Evolutionary conservation across 805 yeast genomes (phyloP).

Genomic region (Candida chauliodis): DNA sequence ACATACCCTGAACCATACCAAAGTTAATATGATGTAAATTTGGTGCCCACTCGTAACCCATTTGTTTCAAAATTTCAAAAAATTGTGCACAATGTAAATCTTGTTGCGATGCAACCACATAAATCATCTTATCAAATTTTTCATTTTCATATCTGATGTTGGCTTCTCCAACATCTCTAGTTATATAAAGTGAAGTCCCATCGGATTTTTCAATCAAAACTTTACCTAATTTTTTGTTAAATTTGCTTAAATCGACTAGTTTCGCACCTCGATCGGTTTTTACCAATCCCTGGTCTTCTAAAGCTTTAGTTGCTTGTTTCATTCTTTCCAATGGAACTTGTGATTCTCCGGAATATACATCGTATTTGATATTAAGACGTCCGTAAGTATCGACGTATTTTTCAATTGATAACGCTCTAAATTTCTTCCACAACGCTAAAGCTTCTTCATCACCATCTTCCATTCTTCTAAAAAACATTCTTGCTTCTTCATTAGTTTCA

Average conservation of each 20-base stretch:
- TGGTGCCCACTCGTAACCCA: slow-evolving; percentile 87
- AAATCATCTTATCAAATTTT: slow-evolving; percentile 92
- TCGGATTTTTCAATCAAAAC: slow-evolving; percentile 90
- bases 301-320: slow-evolving; percentile 58
- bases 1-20: slow-evolving; percentile 99
- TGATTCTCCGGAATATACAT: slow-evolving; percentile 92
- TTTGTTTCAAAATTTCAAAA: slow-evolving; percentile 86
- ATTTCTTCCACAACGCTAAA: slow-evolving; percentile 72
- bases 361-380: slow-evolving; percentile 85
- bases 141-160: slow-evolving; percentile 79
- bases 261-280: slow-evolving; percentile 89
- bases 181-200: slow-evolving; percentile 89
- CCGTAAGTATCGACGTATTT: slow-evolving; percentile 86
- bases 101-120: slow-evolving; percentile 95
- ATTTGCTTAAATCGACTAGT: slow-evolving; percentile 77
- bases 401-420: slow-evolving; percentile 87
- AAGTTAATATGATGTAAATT: slow-evolving; percentile 81
- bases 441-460: slow-evolving; percentile 90
- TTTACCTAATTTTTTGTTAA: slow-evolving; percentile 90
- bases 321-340: slow-evolving; percentile 77
- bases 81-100: slow-evolving; percentile 92
- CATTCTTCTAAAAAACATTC: slow-evolving; percentile 84
- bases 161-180: slow-evolving; percentile 97
- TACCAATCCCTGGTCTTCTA: slow-evolving; percentile 66
- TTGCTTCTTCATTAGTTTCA: slow-evolving; percentile 75